Conservation (phyloP, 768 basidiomycete genomes). For the Strobilomyces confusus region DNA sequence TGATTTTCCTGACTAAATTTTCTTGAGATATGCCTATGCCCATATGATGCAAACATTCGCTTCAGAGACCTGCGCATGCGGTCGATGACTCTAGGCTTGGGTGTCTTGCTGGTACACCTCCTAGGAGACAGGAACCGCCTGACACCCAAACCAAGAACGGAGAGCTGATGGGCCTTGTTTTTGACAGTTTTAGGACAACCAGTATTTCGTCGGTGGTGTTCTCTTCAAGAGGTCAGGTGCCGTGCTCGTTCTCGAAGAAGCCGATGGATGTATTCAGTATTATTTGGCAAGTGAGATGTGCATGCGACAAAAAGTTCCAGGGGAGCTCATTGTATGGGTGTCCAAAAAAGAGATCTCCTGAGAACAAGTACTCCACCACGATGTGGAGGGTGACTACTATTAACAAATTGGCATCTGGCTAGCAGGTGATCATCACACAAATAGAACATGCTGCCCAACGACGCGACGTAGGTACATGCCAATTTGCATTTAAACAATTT, state of each 20-base stretch:
- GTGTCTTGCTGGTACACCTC: conserved; percentile 41
- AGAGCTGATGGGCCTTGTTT: conserved; percentile 46
- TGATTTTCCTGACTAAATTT: neutral
- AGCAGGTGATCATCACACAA: neutral
- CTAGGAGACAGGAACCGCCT: conserved; percentile 41
- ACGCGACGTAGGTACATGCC: neutral
- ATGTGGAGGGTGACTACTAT: too few species aligned
- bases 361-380: too few species aligned
- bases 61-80: conserved; percentile 31
- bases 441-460: neutral
- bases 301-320: too few species aligned
- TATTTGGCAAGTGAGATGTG: too few species aligned
- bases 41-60: conserved; percentile 41
- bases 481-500: neutral
- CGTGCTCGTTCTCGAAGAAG: neutral
- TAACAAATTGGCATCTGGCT: neutral
- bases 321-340: too few species aligned
- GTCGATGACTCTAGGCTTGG: conserved; percentile 40
- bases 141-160: conserved; percentile 49
- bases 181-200: neutral
- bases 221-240: neutral
- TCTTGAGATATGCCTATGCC: conserved; percentile 9
- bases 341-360: too few species aligned
- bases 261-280: neutral
- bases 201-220: neutral